Percentiles rank a stretch among this genome's conserved stretches.
Evolutionary conservation across 2,329 filamentous ascomycete species (phyloP).

Genomic region (Xylariaceae sp.): DNA sequence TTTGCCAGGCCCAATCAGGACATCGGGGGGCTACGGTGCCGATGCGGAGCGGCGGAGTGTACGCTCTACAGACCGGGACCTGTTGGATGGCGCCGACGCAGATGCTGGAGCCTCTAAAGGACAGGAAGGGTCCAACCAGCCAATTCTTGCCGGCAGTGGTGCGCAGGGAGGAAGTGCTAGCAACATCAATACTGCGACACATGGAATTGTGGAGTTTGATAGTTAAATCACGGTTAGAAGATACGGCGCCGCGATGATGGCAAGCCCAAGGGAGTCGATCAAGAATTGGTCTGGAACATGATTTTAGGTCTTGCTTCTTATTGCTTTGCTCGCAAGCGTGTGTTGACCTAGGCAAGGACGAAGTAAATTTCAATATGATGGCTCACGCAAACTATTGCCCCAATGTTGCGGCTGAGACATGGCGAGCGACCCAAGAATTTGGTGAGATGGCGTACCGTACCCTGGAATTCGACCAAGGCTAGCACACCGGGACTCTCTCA

Average conservation of each 20-base stretch:
- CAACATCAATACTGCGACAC: slow-evolving; percentile 25
- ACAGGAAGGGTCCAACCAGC: slow-evolving; percentile 26
- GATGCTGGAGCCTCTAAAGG: slow-evolving; percentile 49
- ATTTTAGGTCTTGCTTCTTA: slow-evolving; percentile 14
- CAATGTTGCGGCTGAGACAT: slow-evolving; percentile 18
- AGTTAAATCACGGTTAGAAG: slow-evolving; percentile 26
- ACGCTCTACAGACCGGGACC: slow-evolving; percentile 62
- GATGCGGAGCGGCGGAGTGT: slow-evolving; percentile 62
- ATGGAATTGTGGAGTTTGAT: slow-evolving; percentile 45
- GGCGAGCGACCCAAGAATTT: slow-evolving; percentile 13
- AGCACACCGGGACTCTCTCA: slow-evolving; percentile 5
- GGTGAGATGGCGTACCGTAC: slow-evolving; percentile 7
- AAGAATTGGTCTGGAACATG: slow-evolving; percentile 23
- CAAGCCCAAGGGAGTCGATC: slow-evolving; percentile 12
- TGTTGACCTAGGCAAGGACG: slow-evolving; percentile 17
- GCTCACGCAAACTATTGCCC: slow-evolving; percentile 6
- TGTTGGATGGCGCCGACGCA: slow-evolving; percentile 71
- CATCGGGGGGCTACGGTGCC: slow-evolving; percentile 39
- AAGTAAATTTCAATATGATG: slow-evolving; percentile 15
- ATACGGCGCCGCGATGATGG: slow-evolving; percentile 3
- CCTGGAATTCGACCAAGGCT: no score
- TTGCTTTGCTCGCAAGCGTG: slow-evolving; percentile 13
- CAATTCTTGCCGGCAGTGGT: slow-evolving; percentile 23
- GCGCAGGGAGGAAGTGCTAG: slow-evolving; percentile 16
- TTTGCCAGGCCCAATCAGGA: slow-evolving; percentile 24